These are phyloP conservation scores for Eurotiales sp. DNA, from an alignment of 2,329 filamentous ascomycete species.

Conservation along the genomic window DNA sequence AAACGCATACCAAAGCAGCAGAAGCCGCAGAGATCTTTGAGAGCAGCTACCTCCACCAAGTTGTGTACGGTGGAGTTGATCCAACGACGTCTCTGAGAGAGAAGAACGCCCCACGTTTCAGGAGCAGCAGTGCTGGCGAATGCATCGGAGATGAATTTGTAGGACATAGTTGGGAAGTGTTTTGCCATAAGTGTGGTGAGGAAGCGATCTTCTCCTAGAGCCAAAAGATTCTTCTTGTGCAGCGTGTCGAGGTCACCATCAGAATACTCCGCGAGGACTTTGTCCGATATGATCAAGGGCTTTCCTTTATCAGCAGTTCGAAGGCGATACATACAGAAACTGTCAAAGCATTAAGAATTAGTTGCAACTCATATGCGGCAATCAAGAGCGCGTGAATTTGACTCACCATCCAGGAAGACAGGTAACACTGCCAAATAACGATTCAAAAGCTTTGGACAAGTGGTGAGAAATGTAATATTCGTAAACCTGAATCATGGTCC, in stretches of 20 bases:
- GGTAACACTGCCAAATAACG: constrained; percentile 93
- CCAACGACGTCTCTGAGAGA: constrained; percentile 98
- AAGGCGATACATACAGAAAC: constrained; percentile 98
- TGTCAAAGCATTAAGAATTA: constrained; percentile 45
- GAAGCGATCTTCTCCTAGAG: constrained; percentile 94
- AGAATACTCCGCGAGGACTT: constrained; percentile 81
- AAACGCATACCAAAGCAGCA: constrained; percentile 99
- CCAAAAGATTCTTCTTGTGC: constrained; percentile 89
- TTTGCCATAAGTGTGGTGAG: constrained; percentile 98
- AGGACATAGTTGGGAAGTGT: constrained; percentile 91
- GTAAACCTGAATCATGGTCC: constrained; percentile 99
- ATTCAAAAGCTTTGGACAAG: constrained; percentile 94
- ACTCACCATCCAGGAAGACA: constrained; percentile 98
- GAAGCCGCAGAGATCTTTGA: constrained; percentile 96
- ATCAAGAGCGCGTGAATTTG: background rate
- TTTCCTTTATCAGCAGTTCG: constrained; percentile 91
- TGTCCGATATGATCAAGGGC: constrained; percentile 88
- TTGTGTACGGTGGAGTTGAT: constrained; percentile 99
- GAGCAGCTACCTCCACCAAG: constrained; percentile 79
- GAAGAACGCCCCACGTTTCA: constrained; percentile 85
- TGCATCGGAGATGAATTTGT: constrained; percentile 92
- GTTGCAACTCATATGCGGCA: constrained; percentile 19
- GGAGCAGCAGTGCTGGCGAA: constrained; percentile 92
- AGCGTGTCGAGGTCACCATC: constrained; percentile 88
- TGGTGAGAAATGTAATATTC: constrained; percentile 99